Evolutionary conservation across 371 early-diverging fungal genomes (phyloP).

Genomic region (Dichotomocladium elegans): DNA sequence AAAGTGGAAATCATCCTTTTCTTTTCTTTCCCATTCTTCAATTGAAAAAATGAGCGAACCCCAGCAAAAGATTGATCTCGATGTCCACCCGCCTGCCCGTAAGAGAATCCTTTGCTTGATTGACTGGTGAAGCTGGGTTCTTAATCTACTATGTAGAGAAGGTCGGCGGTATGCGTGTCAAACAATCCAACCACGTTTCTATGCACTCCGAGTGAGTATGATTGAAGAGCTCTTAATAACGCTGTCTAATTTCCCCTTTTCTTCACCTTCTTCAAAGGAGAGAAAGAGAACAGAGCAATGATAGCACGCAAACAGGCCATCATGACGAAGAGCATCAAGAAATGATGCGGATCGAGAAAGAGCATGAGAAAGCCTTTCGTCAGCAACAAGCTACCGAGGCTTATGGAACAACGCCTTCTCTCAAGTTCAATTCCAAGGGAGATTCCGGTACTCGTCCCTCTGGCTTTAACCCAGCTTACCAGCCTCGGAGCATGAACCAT

Average conservation of each 20-base stretch:
- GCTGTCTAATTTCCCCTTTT: too few species aligned
- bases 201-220: constrained; percentile 4
- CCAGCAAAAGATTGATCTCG: neutral
- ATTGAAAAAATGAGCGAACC: neutral
- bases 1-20: neutral
- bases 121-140: too few species aligned
- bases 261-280: too few species aligned
- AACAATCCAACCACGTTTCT: constrained; percentile 1
- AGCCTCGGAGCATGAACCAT: constrained; percentile 9
- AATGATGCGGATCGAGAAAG: neutral
- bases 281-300: too few species aligned
- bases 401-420: neutral
- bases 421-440: constrained; percentile 65
- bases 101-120: neutral
- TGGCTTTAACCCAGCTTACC: constrained; percentile 3
- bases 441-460: constrained; percentile 28
- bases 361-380: constrained; percentile 2
- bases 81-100: neutral
- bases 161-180: constrained; percentile 12
- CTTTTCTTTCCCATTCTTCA: neutral
- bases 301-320: too few species aligned
- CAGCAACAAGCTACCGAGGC: neutral
- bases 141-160: neutral
- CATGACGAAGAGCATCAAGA: neutral
- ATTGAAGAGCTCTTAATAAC: too few species aligned